These are phyloP conservation scores for Boletus rufocinnamomeus DNA, from an alignment of 768 basidiomycete species.

Conservation along the genomic window DNA sequence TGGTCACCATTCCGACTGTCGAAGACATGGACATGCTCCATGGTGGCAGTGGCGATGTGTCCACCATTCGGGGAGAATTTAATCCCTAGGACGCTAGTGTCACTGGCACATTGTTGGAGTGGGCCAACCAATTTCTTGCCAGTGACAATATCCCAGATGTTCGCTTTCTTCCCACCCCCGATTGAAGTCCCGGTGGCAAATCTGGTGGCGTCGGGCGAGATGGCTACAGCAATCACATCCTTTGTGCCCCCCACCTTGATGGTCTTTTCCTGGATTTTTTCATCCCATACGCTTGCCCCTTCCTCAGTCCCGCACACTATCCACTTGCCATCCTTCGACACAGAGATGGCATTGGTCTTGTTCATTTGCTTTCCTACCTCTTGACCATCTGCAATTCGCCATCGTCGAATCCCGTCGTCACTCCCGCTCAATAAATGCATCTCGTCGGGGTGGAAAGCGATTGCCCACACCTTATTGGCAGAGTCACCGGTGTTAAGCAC, in stretches of 20 bases:
- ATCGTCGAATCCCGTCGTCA: too few relatives aligned
- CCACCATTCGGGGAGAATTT: not conserved
- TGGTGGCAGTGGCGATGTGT: not conserved
- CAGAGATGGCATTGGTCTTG: too few relatives aligned
- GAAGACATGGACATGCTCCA: not conserved
- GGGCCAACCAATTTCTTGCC: not conserved
- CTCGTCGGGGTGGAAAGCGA: too few relatives aligned
- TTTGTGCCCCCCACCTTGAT: not conserved
- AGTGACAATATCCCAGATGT: not conserved
- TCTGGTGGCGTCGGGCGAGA: not conserved
- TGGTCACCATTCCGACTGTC: not conserved
- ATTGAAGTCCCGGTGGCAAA: not conserved
- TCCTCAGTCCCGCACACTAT: not conserved
- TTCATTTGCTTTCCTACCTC: not conserved
- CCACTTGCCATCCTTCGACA: too few relatives aligned
- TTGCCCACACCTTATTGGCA: too few relatives aligned
- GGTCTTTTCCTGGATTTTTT: not conserved
- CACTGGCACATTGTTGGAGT: not conserved
- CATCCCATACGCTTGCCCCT: conserved; percentile 1
- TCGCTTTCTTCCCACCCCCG: not conserved
- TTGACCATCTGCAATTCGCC: too few relatives aligned
- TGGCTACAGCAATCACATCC: not conserved
- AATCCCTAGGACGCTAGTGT: not conserved
- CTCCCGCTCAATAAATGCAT: too few relatives aligned
- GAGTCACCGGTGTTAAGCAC: too few relatives aligned